Conservation (phyloP, 2,329 filamentous ascomycete genomes). For the Chaetomiaceae sp. region DNA sequence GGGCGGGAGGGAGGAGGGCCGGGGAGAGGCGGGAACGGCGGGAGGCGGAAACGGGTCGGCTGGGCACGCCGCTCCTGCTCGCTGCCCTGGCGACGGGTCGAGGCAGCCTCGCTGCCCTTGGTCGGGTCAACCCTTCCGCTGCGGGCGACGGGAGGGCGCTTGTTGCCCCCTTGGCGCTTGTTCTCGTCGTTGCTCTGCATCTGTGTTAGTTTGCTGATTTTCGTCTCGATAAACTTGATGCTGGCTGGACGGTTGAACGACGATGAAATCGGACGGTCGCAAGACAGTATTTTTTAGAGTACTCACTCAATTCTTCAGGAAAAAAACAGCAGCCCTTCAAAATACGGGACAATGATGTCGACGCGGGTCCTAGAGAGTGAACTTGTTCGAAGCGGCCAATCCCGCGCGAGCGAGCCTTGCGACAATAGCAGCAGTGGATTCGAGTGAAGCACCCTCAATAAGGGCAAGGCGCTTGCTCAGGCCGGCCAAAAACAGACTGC, state of each 20-base stretch:
- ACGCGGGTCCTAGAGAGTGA: background rate
- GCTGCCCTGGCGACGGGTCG: background rate
- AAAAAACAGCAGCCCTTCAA: background rate
- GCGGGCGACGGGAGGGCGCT: background rate
- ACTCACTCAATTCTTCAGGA: background rate
- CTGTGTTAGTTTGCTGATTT: conserved; percentile 1
- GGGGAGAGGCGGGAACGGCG: background rate
- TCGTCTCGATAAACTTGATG: background rate
- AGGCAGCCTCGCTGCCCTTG: background rate
- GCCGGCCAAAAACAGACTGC: background rate
- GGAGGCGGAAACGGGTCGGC: background rate
- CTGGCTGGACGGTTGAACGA: background rate
- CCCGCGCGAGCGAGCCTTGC: background rate
- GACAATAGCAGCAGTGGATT: background rate
- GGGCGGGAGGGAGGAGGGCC: background rate
- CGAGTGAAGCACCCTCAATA: too few species aligned
- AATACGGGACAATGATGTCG: conserved; percentile 5
- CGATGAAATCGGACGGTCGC: too few species aligned
- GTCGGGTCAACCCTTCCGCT: background rate
- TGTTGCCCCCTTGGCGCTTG: background rate
- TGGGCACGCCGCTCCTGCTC: background rate
- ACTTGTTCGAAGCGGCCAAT: conserved; percentile 6
- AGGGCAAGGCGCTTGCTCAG: background rate
- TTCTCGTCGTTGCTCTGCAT: background rate
- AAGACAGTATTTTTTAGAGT: background rate